These are phyloP conservation scores for Pelargonium citronellum DNA, from an alignment of 441 rosid genomes.

Conservation along the genomic window DNA sequence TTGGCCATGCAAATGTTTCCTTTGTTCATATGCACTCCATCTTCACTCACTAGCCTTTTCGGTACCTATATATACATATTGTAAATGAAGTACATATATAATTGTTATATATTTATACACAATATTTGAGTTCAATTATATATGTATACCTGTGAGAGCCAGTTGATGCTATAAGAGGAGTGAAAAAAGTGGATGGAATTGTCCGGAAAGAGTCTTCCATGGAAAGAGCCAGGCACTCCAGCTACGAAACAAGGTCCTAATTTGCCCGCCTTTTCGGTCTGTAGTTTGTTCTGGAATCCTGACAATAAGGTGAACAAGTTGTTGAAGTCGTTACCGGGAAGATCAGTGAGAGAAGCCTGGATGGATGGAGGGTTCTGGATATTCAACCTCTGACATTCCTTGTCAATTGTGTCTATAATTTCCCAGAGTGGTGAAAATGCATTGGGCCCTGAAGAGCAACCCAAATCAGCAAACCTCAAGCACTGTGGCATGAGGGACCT, in stretches of 20 bases:
- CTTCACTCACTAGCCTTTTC: neutral
- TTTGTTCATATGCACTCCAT: neutral
- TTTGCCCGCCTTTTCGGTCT: too few relatives aligned
- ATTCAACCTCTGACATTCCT: neutral
- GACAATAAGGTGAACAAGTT: neutral
- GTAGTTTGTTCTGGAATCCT: neutral
- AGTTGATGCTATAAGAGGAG: too few relatives aligned
- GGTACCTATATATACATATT: neutral
- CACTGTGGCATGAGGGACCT: neutral
- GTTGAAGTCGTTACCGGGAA: conserved; percentile 36
- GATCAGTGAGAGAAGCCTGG: conserved; percentile 44
- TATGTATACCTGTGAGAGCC: too few relatives aligned
- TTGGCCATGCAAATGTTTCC: neutral
- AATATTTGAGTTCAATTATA: too few relatives aligned
- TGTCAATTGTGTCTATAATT: conserved; percentile 20
- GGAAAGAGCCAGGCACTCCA: too few relatives aligned
- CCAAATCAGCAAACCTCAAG: conserved; percentile 27
- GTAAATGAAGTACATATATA: too few relatives aligned
- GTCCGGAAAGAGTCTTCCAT: too few relatives aligned
- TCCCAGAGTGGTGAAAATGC: conserved; percentile 15
- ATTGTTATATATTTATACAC: too few relatives aligned
- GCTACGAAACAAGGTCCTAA: too few relatives aligned
- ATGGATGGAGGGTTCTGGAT: conserved; percentile 24
- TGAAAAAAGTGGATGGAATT: too few relatives aligned
- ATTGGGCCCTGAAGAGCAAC: conserved; percentile 39